A percentile compares a stretch with the other conserved stretches of the same genome.
Evolutionary conservation across 345 rosid species (phyloP).

Genomic region (Triadica sebifera): DNA sequence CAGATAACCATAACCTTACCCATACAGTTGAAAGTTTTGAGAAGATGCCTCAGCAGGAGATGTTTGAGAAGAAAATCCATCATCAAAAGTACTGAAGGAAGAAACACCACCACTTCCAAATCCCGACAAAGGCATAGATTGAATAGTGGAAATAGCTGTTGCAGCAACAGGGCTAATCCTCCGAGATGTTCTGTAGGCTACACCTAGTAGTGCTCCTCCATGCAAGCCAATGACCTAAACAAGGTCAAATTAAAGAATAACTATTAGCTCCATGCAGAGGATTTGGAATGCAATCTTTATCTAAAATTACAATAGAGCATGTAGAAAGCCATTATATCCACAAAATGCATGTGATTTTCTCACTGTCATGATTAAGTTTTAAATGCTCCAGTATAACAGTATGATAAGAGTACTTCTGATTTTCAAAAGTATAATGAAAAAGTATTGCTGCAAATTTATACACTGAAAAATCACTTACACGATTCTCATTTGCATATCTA

Average conservation of each 20-base stretch:
- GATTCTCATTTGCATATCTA: no score
- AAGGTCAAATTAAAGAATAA: constrained; percentile 21
- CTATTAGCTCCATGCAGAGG: constrained; percentile 5
- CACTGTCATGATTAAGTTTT: background rate
- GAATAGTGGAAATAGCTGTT: constrained; percentile 88
- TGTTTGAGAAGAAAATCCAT: constrained; percentile 68
- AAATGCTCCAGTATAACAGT: background rate
- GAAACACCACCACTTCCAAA: constrained; percentile 75
- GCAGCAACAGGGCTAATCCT: constrained; percentile 88
- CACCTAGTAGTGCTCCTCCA: constrained; percentile 98
- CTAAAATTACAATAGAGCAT: background rate
- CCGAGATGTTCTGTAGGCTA: constrained; percentile 88
- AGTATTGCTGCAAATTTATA: background rate
- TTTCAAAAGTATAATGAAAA: background rate
- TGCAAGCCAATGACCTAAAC: constrained; percentile 81
- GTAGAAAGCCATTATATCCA: background rate
- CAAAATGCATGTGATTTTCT: background rate
- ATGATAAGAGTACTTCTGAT: background rate
- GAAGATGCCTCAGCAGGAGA: constrained; percentile 76
- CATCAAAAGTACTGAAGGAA: constrained; percentile 75
- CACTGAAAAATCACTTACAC: background rate
- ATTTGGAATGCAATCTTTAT: background rate
- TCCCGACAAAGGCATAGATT: constrained; percentile 99
- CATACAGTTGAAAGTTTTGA: constrained; percentile 88
- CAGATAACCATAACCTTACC: constrained; percentile 43